Conservation (phyloP, 2,329 filamentous ascomycete genomes). For the Mycocentrospora acerina region DNA sequence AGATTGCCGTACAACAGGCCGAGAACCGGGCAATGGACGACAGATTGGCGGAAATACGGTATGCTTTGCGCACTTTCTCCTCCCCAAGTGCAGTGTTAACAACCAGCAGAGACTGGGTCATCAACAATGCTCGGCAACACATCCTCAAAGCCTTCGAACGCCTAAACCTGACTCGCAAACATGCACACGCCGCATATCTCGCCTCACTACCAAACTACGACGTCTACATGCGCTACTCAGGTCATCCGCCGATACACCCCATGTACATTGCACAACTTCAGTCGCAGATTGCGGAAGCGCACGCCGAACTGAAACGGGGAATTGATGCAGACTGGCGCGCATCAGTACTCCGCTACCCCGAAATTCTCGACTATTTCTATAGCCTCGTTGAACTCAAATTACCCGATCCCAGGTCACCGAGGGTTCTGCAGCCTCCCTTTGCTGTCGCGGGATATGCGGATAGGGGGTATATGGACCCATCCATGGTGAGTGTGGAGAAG, state of each 20-base stretch:
- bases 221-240: slow-evolving; percentile 49
- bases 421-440: slow-evolving; percentile 43
- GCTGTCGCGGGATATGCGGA: slow-evolving; percentile 42
- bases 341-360: slow-evolving; percentile 74
- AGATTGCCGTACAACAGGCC: slow-evolving; percentile 44
- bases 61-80: slow-evolving; percentile 1
- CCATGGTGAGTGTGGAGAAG: slow-evolving; percentile 27
- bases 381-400: slow-evolving; percentile 66
- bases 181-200: slow-evolving; percentile 47
- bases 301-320: slow-evolving; percentile 67
- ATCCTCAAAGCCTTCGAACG: slow-evolving; percentile 48
- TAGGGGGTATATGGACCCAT: slow-evolving; percentile 32
- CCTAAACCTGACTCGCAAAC: slow-evolving; percentile 43
- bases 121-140: slow-evolving; percentile 48
- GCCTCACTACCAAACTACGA: slow-evolving; percentile 49
- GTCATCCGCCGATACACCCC: slow-evolving; percentile 47
- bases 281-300: slow-evolving; percentile 62
- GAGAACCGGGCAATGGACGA: slow-evolving; percentile 42
- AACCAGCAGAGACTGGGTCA: slow-evolving; percentile 48
- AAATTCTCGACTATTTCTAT: slow-evolving; percentile 80
- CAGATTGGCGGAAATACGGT: slow-evolving; percentile 39
- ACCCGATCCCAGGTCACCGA: slow-evolving; percentile 55
- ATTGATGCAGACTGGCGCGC: slow-evolving; percentile 79
- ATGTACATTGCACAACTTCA: slow-evolving; percentile 45
- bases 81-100: slow-evolving; percentile 15